A percentile compares a stretch with the other conserved stretches of the same genome.
These are phyloP conservation scores for Pachysandra terminalis DNA, from an alignment of 164 flowering plant species.

Conservation along the genomic window DNA sequence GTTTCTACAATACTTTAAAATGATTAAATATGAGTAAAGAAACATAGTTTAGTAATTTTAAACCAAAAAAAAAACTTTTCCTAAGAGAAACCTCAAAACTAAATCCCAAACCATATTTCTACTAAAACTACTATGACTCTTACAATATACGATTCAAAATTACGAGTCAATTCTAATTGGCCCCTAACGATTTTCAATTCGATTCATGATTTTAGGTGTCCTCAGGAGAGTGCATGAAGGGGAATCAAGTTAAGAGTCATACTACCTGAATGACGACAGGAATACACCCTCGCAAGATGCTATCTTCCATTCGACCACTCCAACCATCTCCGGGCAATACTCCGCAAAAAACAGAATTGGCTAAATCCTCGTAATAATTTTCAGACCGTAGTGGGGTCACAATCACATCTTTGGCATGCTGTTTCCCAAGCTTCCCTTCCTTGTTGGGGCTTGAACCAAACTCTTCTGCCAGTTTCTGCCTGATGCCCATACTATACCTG, in stretches of 20 bases:
- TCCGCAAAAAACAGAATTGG: constrained; percentile 86
- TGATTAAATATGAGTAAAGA: too few species aligned
- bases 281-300: constrained; percentile 91
- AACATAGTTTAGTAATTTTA: too few species aligned
- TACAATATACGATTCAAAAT: too few species aligned
- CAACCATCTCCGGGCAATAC: constrained; percentile 99
- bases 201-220: too few species aligned
- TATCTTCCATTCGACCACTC: constrained; percentile 99
- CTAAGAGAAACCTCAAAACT: too few species aligned
- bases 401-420: constrained; percentile 71
- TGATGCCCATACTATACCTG: constrained; percentile 99
- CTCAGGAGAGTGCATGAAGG: background rate
- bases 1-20: too few species aligned
- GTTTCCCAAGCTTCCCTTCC: constrained; percentile 87
- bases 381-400: constrained; percentile 72
- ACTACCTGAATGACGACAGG: constrained; percentile 96
- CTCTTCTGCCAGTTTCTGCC: constrained; percentile 88
- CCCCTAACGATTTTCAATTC: too few species aligned
- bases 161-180: too few species aligned
- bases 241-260: background rate
- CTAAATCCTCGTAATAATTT: constrained; percentile 56
- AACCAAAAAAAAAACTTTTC: too few species aligned
- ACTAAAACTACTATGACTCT: too few species aligned
- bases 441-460: constrained; percentile 87
- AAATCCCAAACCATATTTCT: too few species aligned